Percentiles rank a stretch among this genome's conserved stretches.
phyloP scores from a whole-genome alignment of 2,329 filamentous ascomycete species.

The Monilinia polystroma region DNA sequence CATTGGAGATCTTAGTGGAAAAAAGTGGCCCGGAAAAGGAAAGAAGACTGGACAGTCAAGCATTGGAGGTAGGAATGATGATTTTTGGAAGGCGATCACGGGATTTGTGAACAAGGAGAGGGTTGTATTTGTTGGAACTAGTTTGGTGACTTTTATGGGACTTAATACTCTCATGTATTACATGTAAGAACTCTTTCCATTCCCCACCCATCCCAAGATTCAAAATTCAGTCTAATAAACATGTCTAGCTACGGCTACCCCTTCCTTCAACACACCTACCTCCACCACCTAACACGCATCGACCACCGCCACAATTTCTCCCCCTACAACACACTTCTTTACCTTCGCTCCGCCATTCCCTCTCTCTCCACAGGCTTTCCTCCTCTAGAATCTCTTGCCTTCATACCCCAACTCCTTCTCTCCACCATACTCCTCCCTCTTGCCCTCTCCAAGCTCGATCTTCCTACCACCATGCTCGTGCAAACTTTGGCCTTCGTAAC shows the following conservation, averaged over 20 bases:
- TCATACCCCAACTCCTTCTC: constrained; percentile 81
- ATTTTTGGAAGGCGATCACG: constrained; percentile 26
- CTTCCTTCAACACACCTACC: constrained; percentile 86
- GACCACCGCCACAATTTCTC: constrained; percentile 99
- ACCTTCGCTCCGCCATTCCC: constrained; percentile 70
- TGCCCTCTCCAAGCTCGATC: constrained; percentile 73
- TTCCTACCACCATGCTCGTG: constrained; percentile 82
- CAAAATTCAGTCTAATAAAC: constrained; percentile 12
- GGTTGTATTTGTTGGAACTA: constrained; percentile 54
- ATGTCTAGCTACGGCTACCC: constrained; percentile 66
- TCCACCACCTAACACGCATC: constrained; percentile 88
- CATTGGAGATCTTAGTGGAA: constrained; percentile 63
- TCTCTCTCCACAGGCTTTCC: constrained; percentile 36
- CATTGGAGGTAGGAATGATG: background rate
- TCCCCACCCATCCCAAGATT: background rate
- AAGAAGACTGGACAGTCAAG: background rate
- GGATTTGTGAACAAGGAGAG: constrained; percentile 19
- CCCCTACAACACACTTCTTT: constrained; percentile 88
- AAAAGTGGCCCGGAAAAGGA: constrained; percentile 43
- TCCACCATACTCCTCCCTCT: constrained; percentile 75
- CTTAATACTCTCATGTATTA: constrained; percentile 79
- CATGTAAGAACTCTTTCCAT: constrained; percentile 50
- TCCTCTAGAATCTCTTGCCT: constrained; percentile 75
- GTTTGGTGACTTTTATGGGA: constrained; percentile 68
- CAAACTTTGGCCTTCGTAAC: constrained; percentile 97